phyloP scores from a whole-genome alignment of 192 early-diverging fungal species.

The Rhizophagus sp. region DNA sequence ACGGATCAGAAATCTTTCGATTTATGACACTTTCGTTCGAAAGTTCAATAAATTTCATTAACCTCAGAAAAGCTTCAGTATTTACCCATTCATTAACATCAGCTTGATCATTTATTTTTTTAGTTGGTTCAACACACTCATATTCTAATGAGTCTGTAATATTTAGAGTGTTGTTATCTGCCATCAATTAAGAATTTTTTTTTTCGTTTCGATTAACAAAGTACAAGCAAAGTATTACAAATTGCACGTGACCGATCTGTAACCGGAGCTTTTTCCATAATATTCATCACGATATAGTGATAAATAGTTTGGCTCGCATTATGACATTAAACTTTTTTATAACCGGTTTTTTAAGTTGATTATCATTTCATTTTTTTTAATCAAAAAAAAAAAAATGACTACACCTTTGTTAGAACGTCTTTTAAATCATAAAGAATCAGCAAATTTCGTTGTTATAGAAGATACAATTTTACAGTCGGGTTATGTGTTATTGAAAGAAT shows the following conservation, averaged over 20 bases:
- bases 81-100: conserved; percentile 14
- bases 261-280: too few species aligned
- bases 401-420: background rate
- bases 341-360: too few species aligned
- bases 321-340: too few species aligned
- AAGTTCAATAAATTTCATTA: conserved; percentile 71
- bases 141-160: conserved; percentile 50
- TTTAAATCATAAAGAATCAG: conserved; percentile 3
- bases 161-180: background rate
- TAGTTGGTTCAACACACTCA: conserved; percentile 63
- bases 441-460: background rate
- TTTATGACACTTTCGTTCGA: conserved; percentile 73
- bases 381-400: background rate
- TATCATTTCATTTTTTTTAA: too few species aligned
- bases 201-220: background rate
- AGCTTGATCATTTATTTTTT: conserved; percentile 16
- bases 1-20: conserved; percentile 57
- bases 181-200: background rate
- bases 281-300: too few species aligned
- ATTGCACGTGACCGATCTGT: too few species aligned
- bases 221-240: too few species aligned
- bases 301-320: too few species aligned
- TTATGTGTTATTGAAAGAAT: conserved; percentile 7
- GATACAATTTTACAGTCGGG: conserved; percentile 17
- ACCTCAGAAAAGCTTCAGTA: conserved; percentile 63